These are phyloP conservation scores for Aphanomyces invadans DNA, from an alignment of 352 stramenopile species.

Conservation along the genomic window DNA sequence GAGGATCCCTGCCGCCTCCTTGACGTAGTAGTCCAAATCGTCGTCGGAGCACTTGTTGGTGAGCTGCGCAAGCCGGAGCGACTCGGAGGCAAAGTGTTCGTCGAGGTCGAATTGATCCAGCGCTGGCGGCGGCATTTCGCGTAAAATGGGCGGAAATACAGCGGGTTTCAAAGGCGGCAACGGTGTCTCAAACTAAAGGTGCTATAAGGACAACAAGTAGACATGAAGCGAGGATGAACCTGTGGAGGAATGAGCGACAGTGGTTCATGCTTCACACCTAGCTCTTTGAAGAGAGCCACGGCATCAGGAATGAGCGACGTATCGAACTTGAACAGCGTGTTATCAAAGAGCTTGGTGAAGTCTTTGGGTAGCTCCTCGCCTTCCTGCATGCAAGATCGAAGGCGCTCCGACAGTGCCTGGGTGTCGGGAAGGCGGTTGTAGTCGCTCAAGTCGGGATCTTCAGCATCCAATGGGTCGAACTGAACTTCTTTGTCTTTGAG, in stretches of 20 bases:
- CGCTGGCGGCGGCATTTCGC: constrained; percentile 82
- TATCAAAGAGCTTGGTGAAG: constrained; percentile 91
- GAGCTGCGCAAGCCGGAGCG: constrained; percentile 88
- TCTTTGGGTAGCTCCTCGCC: constrained; percentile 91
- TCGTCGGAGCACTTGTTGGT: constrained; percentile 93
- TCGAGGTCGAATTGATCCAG: constrained; percentile 96
- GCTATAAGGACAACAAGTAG: background rate
- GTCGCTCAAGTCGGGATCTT: constrained; percentile 82
- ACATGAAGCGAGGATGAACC: constrained; percentile 25
- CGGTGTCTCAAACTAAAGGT: constrained; percentile 92
- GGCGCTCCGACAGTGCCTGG: constrained; percentile 84
- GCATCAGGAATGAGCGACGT: constrained; percentile 92
- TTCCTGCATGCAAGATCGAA: constrained; percentile 93
- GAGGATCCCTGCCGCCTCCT: constrained; percentile 89
- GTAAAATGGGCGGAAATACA: constrained; percentile 89
- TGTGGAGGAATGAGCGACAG: constrained; percentile 91
- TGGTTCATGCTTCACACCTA: constrained; percentile 93
- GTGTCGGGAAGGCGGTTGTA: constrained; percentile 91
- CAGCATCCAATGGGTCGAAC: constrained; percentile 55
- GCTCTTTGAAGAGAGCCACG: constrained; percentile 85
- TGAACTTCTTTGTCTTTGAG: constrained; percentile 74
- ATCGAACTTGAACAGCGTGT: constrained; percentile 91
- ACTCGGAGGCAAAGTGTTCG: constrained; percentile 92
- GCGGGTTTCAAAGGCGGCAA: constrained; percentile 88
- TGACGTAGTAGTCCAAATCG: constrained; percentile 93